These are phyloP conservation scores for Suaeda aralocaspica DNA, from an alignment of 148 eudicot genomes.

Conservation along the genomic window DNA sequence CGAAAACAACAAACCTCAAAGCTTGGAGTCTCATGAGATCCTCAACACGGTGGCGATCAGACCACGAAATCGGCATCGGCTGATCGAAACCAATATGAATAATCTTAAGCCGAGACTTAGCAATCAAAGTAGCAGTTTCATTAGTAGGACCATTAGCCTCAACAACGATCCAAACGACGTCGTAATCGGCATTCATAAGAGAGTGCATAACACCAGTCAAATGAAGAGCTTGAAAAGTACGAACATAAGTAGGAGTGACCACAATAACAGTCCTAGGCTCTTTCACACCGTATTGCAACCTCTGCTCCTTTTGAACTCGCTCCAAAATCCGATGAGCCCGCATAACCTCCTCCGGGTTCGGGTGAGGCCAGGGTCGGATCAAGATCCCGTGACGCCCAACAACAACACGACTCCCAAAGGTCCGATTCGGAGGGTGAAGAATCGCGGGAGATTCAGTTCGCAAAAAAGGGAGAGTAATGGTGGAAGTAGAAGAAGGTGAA, in stretches of 20 bases:
- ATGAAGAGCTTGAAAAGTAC: conserved; percentile 87
- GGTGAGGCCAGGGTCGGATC: conserved; percentile 97
- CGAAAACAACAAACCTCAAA: conserved; percentile 58
- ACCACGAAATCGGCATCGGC: conserved; percentile 69
- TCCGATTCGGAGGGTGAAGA: conserved; percentile 25
- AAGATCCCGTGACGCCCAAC: conserved; percentile 91
- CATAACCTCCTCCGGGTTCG: conserved; percentile 79
- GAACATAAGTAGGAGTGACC: conserved; percentile 78
- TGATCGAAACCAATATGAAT: conserved; percentile 62
- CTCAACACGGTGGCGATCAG: conserved; percentile 63
- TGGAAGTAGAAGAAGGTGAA: conserved; percentile 18
- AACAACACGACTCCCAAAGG: conserved; percentile 52
- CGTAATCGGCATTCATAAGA: conserved; percentile 71
- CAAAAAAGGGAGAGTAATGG: conserved; percentile 25
- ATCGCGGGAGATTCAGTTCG: conserved; percentile 21
- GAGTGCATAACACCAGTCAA: conserved; percentile 89
- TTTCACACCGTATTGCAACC: conserved; percentile 74
- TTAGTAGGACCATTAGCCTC: conserved; percentile 81
- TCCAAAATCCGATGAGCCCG: conserved; percentile 76
- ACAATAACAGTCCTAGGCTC: conserved; percentile 62
- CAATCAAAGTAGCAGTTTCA: conserved; percentile 66
- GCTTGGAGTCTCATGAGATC: conserved; percentile 66
- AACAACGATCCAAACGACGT: conserved; percentile 83
- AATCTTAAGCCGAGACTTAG: conserved; percentile 44
- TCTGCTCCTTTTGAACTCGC: conserved; percentile 86